Evolutionary conservation across 257 asterid species (phyloP), one percentile per base, ranked within the genome.

Genomic region (Hygrophila difformis): DNA sequence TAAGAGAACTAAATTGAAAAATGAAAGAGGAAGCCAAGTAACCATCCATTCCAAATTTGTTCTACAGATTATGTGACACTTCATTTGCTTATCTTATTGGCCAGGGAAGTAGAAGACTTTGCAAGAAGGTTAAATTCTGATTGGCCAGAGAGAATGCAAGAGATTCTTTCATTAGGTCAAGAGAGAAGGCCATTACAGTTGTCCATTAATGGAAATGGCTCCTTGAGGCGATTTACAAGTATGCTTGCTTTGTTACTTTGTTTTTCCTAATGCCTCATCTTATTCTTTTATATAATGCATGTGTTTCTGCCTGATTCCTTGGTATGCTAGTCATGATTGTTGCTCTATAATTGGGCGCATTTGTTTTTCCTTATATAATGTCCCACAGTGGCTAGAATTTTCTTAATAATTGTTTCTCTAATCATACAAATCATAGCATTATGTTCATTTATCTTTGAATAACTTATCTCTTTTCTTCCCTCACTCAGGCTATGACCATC

Each of bases 31-130:
- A n/a, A n/a, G n/a, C n/a, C n/a, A n/a, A n/a, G n/a, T n/a, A n/a
- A n/a, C n/a, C n/a, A n/a, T n/a, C n/a, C n/a, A n/a, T n/a, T n/a
- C n/a, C n/a, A n/a, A n/a, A n/a, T n/a, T n/a, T n/a, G n/a, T n/a
- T 33, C 22, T 15, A 29, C 45, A 45, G 10, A 17, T 22, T 37
- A 34, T 31, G 39, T 44, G 39, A 49, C 26, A 12, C 2, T 36
- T 47, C 20, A 36, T 36, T 50, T 19, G 24, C 22, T 5, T 55
- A 50, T 54, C 31, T 60, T 47, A 51, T 59, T 66, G 61, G 60
- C 54, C 70, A 91, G 98, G 87, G 98, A 91, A 75, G 98, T 91
- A 49, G 98, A 79, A 62, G 98, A 86, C 68, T 91, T 91, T 45
- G 98, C 96, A 18, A 74, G 98, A 68, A 77, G 93, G 72, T 66